A percentile compares a stretch with the other conserved stretches of the same genome.
phyloP scores from a whole-genome alignment of 208 protist species.

The Kentomonas sorsogonicus region DNA sequence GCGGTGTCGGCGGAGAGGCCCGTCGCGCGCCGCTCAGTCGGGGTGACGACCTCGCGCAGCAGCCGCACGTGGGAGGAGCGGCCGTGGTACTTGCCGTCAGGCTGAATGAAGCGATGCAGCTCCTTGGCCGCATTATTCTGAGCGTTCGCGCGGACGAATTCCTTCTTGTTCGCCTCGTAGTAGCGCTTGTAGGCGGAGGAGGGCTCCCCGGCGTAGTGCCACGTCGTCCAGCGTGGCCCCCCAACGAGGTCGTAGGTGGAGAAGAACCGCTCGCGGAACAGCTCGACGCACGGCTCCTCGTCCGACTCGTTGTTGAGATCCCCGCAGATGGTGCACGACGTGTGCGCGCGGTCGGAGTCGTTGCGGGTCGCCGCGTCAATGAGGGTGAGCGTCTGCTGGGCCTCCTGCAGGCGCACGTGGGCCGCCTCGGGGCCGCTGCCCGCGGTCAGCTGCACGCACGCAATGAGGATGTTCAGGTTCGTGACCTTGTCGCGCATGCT shows the following conservation, averaged over 20 bases:
- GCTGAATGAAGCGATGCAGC: slow-evolving; percentile 23
- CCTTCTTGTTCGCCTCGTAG: slow-evolving; percentile 30
- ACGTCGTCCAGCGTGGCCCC: slow-evolving; percentile 76
- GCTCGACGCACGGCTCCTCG: slow-evolving; percentile 73
- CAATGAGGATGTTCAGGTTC: slow-evolving; percentile 71
- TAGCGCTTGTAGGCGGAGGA: slow-evolving; percentile 29
- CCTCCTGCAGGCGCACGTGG: slow-evolving; percentile 46
- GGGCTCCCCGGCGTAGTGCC: slow-evolving; percentile 46
- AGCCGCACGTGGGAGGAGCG: slow-evolving; percentile 24
- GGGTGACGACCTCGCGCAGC: slow-evolving; percentile 18
- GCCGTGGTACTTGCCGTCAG: slow-evolving; percentile 21
- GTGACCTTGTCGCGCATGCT: slow-evolving; percentile 75
- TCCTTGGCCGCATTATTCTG: slow-evolving; percentile 35
- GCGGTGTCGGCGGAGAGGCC: not conserved
- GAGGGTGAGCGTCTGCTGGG: slow-evolving; percentile 52
- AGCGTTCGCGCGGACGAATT: slow-evolving; percentile 26
- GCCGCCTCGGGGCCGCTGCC: slow-evolving; percentile 50
- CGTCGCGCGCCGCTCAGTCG: slow-evolving; percentile 4
- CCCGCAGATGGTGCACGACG: slow-evolving; percentile 55
- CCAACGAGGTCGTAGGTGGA: slow-evolving; percentile 82
- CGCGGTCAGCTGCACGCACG: slow-evolving; percentile 70
- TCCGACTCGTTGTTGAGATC: slow-evolving; percentile 74
- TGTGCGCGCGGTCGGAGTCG: slow-evolving; percentile 61
- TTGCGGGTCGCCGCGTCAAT: slow-evolving; percentile 51
- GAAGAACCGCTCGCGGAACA: slow-evolving; percentile 58